Conservation (phyloP, 805 yeast genomes). For the Yarrowia osloensis region DNA sequence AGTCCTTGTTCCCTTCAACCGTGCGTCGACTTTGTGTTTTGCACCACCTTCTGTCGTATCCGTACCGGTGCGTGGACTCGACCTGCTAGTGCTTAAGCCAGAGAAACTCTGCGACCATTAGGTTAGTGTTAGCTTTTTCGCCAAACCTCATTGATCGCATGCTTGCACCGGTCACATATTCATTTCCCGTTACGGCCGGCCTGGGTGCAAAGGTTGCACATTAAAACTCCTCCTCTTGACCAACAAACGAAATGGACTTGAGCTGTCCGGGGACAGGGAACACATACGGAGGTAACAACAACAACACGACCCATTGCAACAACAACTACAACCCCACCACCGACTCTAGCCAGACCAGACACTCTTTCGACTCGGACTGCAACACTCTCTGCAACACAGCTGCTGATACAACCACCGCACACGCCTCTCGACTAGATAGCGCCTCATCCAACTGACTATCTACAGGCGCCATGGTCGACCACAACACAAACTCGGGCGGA, state of each 20-base stretch:
- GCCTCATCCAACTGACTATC: background rate
- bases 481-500: background rate
- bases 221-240: constrained; percentile 10
- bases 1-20: background rate
- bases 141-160: constrained; percentile 25
- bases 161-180: constrained; percentile 9
- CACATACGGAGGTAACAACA: background rate
- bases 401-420: background rate
- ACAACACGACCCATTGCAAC: background rate
- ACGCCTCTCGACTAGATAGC: too few species aligned
- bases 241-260: background rate
- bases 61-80: constrained; percentile 22
- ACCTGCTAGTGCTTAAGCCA: background rate
- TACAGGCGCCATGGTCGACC: background rate
- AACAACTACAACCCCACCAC: background rate
- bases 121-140: constrained; percentile 20
- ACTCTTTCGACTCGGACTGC: too few species aligned
- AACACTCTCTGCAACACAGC: background rate
- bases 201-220: background rate
- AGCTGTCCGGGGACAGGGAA: background rate
- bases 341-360: too few species aligned
- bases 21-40: background rate
- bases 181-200: constrained; percentile 19
- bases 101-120: background rate
- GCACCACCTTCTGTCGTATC: constrained; percentile 15